These are phyloP conservation scores for Pyrus pyrifolia DNA, from an alignment of 306 rosid genomes.

Conservation along the genomic window DNA sequence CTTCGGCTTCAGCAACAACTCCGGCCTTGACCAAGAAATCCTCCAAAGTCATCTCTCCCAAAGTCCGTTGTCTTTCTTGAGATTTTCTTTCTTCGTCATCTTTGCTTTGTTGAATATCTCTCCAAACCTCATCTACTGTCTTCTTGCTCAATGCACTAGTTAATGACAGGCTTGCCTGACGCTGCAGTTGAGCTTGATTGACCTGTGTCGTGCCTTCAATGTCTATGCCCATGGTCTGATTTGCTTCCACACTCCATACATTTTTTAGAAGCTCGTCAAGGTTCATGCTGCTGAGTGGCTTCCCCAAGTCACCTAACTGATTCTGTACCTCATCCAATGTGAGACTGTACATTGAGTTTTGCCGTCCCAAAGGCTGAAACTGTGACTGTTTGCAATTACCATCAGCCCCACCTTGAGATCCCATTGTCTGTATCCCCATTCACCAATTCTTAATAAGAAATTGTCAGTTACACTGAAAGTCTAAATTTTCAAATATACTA, in stretches of 20 bases:
- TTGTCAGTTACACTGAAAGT: conserved; percentile 15
- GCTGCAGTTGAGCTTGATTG: conserved; percentile 47
- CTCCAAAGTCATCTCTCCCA: conserved; percentile 97
- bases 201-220: conserved; percentile 37
- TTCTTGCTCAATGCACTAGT: conserved; percentile 66
- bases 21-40: conserved; percentile 96
- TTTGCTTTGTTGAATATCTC: conserved; percentile 76
- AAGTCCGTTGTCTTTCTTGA: conserved; percentile 59
- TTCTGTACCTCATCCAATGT: conserved; percentile 89
- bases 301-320: conserved; percentile 87
- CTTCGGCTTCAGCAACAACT: conserved; percentile 53
- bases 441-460: conserved; percentile 25
- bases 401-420: conserved; percentile 70
- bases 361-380: conserved; percentile 53
- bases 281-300: conserved; percentile 90
- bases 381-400: conserved; percentile 60
- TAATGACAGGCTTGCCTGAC: conserved; percentile 68
- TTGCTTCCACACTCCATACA: conserved; percentile 80
- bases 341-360: conserved; percentile 77
- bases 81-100: conserved; percentile 37
- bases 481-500: conserved; percentile 3
- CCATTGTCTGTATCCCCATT: conserved; percentile 68
- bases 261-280: conserved; percentile 93
- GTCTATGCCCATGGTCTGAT: conserved; percentile 44
- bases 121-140: conserved; percentile 98